These are phyloP conservation scores for Grosmannia penicillata DNA, from an alignment of 2,329 filamentous ascomycete genomes.

Conservation along the genomic window DNA sequence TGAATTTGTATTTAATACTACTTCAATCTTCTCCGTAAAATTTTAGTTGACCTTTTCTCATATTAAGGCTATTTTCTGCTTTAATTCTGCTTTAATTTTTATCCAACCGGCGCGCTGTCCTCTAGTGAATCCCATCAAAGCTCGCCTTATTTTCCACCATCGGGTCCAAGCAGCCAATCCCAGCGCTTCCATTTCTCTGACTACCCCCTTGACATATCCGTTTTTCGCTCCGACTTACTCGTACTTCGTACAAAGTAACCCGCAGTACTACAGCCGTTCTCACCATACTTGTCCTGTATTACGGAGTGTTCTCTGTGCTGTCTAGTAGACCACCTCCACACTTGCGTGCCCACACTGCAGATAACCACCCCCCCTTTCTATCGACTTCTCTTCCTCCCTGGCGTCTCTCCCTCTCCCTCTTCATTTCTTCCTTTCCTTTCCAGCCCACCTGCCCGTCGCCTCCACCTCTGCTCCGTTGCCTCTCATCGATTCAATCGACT, in stretches of 20 bases:
- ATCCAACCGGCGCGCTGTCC: no score
- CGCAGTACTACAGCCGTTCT: not conserved
- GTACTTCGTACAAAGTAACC: not conserved
- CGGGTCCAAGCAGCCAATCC: constrained; percentile 7
- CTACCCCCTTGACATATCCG: not conserved
- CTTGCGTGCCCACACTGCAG: not conserved
- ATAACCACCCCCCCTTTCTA: not conserved
- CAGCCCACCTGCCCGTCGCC: no score
- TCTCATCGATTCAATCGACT: no score
- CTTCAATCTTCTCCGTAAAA: no score
- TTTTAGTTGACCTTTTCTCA: no score
- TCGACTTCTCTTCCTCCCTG: not conserved
- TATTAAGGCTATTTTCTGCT: no score
- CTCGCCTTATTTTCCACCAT: no score
- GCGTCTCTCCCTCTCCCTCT: not conserved
- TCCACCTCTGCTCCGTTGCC: no score
- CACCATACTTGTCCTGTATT: not conserved
- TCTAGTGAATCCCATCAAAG: no score
- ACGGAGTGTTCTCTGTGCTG: not conserved
- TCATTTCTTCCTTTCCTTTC: not conserved
- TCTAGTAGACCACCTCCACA: not conserved
- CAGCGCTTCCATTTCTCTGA: constrained; percentile 5
- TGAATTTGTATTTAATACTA: no score
- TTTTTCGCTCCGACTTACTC: not conserved
- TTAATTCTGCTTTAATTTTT: no score